Base-by-base conservation (phyloP, 2,329 filamentous ascomycete genomes). In the Mycocentrospora acerina region DNA sequence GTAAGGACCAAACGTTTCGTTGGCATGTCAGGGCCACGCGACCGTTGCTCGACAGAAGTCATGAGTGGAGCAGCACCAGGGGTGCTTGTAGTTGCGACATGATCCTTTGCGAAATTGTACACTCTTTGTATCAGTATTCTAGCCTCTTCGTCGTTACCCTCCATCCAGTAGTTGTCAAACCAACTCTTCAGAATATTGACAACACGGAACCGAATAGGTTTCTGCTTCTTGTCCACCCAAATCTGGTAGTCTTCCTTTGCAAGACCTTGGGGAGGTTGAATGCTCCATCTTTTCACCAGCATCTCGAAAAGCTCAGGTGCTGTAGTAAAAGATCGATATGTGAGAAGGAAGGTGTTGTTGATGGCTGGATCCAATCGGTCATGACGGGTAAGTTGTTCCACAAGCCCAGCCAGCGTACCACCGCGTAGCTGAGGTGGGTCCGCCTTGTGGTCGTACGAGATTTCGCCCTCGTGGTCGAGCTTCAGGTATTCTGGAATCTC, bases 161-260 rank as follows among this genome's bases (percentile, higher is more conserved):
- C 93, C 90, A 97, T 96, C 93, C 93, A 98, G 67, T 93, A 97
- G 56, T 86, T 90, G 63, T 97, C 93, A 54, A 98, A 93, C 93
- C 93, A 98, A 69, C 83, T 94, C 77, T 97, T 97, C 32, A 98
- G 73, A 49, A 96, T 97, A 60, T 97, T 98, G 50, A 98, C 90
- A 2, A 98, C 90, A 28, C 93, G 83, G 72, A 98, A 95, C 24
- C 93, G 82, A 45, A 97, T 96, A 4, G 89, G 86, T 62, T 94
- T 96, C 66, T 97, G 93, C 71, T 98, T 98, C 62, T 85, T 84
- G 63, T 95, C 89, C 24, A 87, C 82, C 93, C 93, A 98, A 19
- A 80, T 76, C 38, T 95, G 88, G 56, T 87, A 89, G 50, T 97
- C 90, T 26, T 79, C 71, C 37, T 81, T 78, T 7, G 74, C 81